Evolutionary conservation across 768 basidiomycete species (phyloP).

Genomic region (Tremella mesenterica): DNA sequence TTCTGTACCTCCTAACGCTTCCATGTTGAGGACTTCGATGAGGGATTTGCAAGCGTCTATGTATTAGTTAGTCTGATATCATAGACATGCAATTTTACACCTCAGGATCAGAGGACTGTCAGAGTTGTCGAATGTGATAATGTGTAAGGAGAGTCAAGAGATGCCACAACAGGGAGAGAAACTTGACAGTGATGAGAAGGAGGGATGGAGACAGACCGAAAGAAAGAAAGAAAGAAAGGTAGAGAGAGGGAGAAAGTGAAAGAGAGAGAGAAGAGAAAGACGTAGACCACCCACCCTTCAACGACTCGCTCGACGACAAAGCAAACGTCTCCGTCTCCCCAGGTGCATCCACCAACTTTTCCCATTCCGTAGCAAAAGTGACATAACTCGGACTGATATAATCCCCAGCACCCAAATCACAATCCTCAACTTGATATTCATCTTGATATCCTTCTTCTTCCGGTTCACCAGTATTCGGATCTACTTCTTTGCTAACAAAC

Average conservation of each 20-base stretch:
- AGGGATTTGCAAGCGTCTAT: conserved; percentile 92
- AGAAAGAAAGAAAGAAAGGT: too few species aligned
- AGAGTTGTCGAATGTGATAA: too few species aligned
- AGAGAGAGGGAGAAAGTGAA: too few species aligned
- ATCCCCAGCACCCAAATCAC: conserved; percentile 85
- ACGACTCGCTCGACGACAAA: conserved; percentile 79
- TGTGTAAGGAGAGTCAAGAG: too few species aligned
- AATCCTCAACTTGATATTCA: conserved; percentile 94
- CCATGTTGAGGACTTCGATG: conserved; percentile 93
- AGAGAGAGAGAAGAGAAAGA: too few species aligned
- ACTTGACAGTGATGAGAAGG: too few species aligned
- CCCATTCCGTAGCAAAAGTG: conserved; percentile 92
- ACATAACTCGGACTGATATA: conserved; percentile 93
- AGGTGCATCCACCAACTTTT: conserved; percentile 68
- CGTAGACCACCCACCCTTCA: conserved; percentile 62
- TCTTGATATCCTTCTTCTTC: conserved; percentile 99
- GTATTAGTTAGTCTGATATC: conserved; percentile 4
- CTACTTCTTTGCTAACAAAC: conserved; percentile 94
- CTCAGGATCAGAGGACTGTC: background rate
- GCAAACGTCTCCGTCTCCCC: conserved; percentile 86
- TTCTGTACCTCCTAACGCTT: conserved; percentile 86
- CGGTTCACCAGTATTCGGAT: conserved; percentile 87
- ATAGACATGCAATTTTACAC: background rate
- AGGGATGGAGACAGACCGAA: too few species aligned
- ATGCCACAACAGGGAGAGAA: too few species aligned